Base-by-base conservation (phyloP, 306 rosid genomes). In the Luffa aegyptiaca region DNA sequence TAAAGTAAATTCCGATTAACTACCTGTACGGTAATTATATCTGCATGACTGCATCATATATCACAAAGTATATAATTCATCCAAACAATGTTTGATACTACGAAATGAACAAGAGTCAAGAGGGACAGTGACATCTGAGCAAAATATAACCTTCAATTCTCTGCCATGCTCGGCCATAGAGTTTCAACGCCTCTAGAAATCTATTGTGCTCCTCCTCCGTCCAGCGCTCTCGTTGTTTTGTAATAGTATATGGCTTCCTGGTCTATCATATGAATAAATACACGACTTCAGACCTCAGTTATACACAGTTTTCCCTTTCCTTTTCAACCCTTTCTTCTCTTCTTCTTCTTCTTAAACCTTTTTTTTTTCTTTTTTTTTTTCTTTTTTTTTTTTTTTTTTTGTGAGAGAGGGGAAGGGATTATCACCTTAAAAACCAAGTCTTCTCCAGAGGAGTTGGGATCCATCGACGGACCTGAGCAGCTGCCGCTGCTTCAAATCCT, bases 151-250 rank as follows among this genome's bases (percentile, higher is more conserved):
- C 99, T 95, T 95, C 99, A 83, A 91, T 95, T 66, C 97, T 97
- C 87, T 91, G 99, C 99, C 99, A 95, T 81, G 99, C 96, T 87
- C 99, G 90, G 42, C 99, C 99, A 83, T 95, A 81, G 78, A 93
- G 96, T 88, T 95, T 95, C 84, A 95, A 80, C 68, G 97, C 99
- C 88, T 95, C 97, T 31, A 95, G 85, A 85, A 95, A 95, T 86
- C 93, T 87, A 79, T 88, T 88, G 80, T 95, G 99, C 89, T 95
- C 99, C 82, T 90, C 99, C 80, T 95, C 99, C 10, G 97, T 93
- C 99, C 99, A 95, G 90, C 97, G 87, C 77, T 95, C 99, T 79
- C 99, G 92, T 88, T 93, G 99, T 89, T 95, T 95, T 16, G 99
- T 93, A 78, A 95, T 95, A 77, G 97, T 95, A 81, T 95, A 95